Base-by-base conservation (phyloP, 129 eudicot genomes). In the Lonicera japonica region DNA sequence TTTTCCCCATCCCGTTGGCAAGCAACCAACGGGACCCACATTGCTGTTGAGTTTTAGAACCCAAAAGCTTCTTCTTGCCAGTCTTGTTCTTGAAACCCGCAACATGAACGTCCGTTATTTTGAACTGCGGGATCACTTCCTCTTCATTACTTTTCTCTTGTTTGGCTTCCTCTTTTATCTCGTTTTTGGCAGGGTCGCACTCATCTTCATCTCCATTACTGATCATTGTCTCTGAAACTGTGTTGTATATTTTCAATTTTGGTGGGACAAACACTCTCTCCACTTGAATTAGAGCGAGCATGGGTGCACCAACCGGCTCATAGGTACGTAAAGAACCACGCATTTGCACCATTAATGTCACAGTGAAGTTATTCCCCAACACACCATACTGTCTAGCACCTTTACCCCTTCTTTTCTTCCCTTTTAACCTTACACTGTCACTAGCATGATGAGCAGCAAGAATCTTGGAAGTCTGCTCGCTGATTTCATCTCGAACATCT, bases 1-100 rank as follows among this genome's bases (percentile, higher is more conserved):
- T 79, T 85, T 92, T 92, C 54, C 96, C 99, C 99, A 92, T 88
- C 25, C 99, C 99, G 60, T 85, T 88, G 5, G 96, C 99, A 20
- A 85, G 78, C 75, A 92, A 65, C 99, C 99, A 92, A 9, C 99
- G 91, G 5, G 99, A 92, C 21, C 99, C 99, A 23, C 95, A 79
- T 59, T 88, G 89, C 57, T 84, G 82, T 58, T 92, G 91, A 18
- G 74, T 48, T 40, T 70, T 62, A 1, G 86, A 75, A 40, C 99
- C 99, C 99, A 96, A 92, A 57, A 78, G 47, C 66, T 78, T 77
- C 75, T 92, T 92, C 64, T 87, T 92, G 41, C 77, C 84, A 17
- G 20, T 17, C 46, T 86, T 87, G 21, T 63, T 75, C 61, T 80
- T 85, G 75, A 92, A 72, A 46, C 99, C 99, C 16, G 96, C 91